These are phyloP conservation scores for Pleurotus ostreatus DNA, from an alignment of 768 basidiomycete species.

Conservation along the genomic window DNA sequence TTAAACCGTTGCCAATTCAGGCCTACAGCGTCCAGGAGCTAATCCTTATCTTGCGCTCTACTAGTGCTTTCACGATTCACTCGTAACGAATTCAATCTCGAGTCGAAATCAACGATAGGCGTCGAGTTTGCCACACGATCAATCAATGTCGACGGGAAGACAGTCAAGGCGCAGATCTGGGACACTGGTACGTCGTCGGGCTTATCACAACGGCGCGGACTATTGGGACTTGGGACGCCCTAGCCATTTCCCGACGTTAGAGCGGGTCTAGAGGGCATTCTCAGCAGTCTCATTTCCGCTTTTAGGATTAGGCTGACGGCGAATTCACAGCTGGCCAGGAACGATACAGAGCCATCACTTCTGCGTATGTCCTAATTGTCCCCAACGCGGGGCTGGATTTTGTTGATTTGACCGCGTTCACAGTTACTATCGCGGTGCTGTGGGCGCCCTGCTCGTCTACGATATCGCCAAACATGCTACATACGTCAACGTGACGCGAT, in stretches of 20 bases:
- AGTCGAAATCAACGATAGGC: slow-evolving; percentile 98
- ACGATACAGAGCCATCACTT: slow-evolving; percentile 95
- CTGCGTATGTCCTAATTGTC: slow-evolving; percentile 60
- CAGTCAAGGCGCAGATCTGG: slow-evolving; percentile 98
- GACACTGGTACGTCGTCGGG: slow-evolving; percentile 74
- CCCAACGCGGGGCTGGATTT: background rate
- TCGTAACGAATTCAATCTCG: slow-evolving; percentile 98
- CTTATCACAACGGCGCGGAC: too few relatives aligned
- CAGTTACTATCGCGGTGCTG: slow-evolving; percentile 97
- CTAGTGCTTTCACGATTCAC: slow-evolving; percentile 99
- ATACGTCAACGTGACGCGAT: slow-evolving; percentile 90
- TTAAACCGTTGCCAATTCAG: background rate
- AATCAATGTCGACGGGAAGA: slow-evolving; percentile 94
- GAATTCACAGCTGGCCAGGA: slow-evolving; percentile 79
- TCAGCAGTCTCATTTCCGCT: background rate
- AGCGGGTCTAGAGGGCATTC: background rate
- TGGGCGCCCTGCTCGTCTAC: slow-evolving; percentile 89
- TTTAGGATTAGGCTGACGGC: background rate
- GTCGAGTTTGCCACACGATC: slow-evolving; percentile 98
- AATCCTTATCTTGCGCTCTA: slow-evolving; percentile 8
- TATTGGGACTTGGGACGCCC: too few relatives aligned
- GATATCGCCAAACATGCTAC: slow-evolving; percentile 94
- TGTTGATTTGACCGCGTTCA: slow-evolving; percentile 4
- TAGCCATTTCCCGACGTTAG: background rate
- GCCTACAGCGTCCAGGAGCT: slow-evolving; percentile 8